Evolutionary conservation across 148 eudicot genomes (phyloP), one percentile per base, ranked within the genome.

Genomic region (Rhododendron henanense): DNA sequence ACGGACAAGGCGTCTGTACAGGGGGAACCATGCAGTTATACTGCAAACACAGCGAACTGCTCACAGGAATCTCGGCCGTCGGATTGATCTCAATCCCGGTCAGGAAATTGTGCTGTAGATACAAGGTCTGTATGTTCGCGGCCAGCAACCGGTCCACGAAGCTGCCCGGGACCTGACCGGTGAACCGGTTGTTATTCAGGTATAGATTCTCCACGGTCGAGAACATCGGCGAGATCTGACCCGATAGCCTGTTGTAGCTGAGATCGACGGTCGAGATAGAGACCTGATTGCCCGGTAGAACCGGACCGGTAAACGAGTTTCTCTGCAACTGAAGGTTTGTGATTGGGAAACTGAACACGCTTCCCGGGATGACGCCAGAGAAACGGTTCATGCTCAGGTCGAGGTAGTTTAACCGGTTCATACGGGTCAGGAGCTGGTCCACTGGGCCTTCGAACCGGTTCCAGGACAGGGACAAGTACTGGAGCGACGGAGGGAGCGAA

Each of bases 1-100:
- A 88, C 71, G 99, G 99, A 85, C 99, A 96, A 13, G 97, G 91
- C 61, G 96, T 91, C 90, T 91, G 90, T 2, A 94, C 90, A 10
- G 99, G 99, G 67, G 93, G 94, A 82, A 94, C 96, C 99, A 96
- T 96, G 55, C 99, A 96, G 86, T 96, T 96, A 82, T 96, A 96
- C 92, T 93, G 93, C 87, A 96, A 90, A 82, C 99, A 96, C 89
- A 96, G 78, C 2, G 96, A 92, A 39, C 94, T 92, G 65, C 92
- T 93, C 48, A 95, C 23, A 1, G 98, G 98, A 93, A 96, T 96
- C 86, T 91, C 96, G 61, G 90, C 99, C 93, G 91, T 92, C 50
- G 94, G 98, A 90, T 93, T 92, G 2, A 96, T 92, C 89, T 86
- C 89, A 0, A 95, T 92, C 77, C 97, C 97, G 0, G 98, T 96